Conservation (phyloP, 2,329 filamentous ascomycete species). For the Fusarium fracticaudum region DNA sequence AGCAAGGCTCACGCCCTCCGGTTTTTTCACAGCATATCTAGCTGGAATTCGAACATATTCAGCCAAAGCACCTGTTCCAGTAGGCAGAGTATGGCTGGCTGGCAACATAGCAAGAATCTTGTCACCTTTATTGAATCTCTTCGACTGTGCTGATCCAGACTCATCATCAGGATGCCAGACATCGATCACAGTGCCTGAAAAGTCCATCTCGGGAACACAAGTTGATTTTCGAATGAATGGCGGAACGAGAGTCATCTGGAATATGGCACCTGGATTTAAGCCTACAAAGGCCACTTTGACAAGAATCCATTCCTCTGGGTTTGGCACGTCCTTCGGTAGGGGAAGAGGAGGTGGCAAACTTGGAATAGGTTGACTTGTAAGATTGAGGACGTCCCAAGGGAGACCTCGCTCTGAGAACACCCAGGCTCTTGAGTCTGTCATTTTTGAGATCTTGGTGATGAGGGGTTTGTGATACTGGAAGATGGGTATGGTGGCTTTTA, state of each 20-base stretch:
- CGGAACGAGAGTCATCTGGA: constrained; percentile 54
- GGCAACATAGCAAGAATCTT: constrained; percentile 1
- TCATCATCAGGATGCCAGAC: constrained; percentile 45
- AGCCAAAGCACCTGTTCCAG: constrained; percentile 51
- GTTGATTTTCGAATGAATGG: constrained; percentile 48
- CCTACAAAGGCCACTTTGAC: constrained; percentile 54
- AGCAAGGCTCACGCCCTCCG: constrained; percentile 41
- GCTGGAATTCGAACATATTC: constrained; percentile 52
- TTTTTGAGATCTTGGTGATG: not conserved
- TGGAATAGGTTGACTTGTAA: not conserved
- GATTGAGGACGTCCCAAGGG: not conserved
- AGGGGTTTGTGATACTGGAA: not conserved
- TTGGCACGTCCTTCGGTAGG: constrained; percentile 41
- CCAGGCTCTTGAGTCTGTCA: not conserved
- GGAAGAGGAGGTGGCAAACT: constrained; percentile 25
- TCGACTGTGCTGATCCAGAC: constrained; percentile 5
- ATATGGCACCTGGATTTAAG: constrained; percentile 56
- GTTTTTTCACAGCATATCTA: constrained; percentile 47
- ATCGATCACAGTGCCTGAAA: constrained; percentile 53
- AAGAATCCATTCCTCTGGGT: constrained; percentile 50
- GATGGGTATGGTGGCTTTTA: not conserved
- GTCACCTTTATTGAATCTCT: constrained; percentile 1
- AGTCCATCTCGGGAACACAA: constrained; percentile 55
- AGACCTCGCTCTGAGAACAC: not conserved
- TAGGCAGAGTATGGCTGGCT: not conserved